Evolutionary conservation across 768 basidiomycete species (phyloP), one percentile per base, ranked within the genome.

Genomic region (Strobilomyces dryophilus): DNA sequence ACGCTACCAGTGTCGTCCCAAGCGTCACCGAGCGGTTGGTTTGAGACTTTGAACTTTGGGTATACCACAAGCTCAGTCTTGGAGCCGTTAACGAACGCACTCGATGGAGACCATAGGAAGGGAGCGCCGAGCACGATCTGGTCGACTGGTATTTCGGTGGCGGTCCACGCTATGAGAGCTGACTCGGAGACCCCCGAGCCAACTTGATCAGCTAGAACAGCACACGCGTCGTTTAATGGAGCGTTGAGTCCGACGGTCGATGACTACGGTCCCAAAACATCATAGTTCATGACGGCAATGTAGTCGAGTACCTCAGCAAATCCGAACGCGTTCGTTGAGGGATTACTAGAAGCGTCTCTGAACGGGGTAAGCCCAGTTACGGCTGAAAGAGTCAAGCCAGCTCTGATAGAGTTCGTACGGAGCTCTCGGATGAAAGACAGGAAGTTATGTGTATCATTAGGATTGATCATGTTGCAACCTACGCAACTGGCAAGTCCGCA

Each of bases 121-220:
- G 81, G 2, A 95, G n/a, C 82, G 43, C 89, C 92, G 8, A 97
- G 80, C 11, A 92, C 81, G 53, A 95, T 87, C 71, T 87, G 67
- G 51, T 60, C 8, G 20, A 70, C 65, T 2, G 92, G 89, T 65
- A 97, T 85, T 8, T 89, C 88, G 35, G 93, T 91, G 3, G 66
- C 61, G 1, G 73, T 79, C 95, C 94, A 97, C 0, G 79, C 76
- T 10, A 73, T 66, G 47, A 97, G 78, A 14, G 87, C 84, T 3
- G 83, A n/a, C n/a, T n/a, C n/a, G n/a, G n/a, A 83, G 26, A 79
- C 77, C 1, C 87, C 93, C 50, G 91, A 95, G 5, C 92, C 90
- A 15, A 68, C 66, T 47, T 81, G 86, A 55, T 85, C 73, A 3
- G 71, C 71, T 0, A 76, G 58, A 37, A 80, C 71, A 1, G 82